Evolutionary conservation across 106 monocot species (phyloP), one percentile per base, ranked within the genome.

Genomic region (Posidonia australis): DNA sequence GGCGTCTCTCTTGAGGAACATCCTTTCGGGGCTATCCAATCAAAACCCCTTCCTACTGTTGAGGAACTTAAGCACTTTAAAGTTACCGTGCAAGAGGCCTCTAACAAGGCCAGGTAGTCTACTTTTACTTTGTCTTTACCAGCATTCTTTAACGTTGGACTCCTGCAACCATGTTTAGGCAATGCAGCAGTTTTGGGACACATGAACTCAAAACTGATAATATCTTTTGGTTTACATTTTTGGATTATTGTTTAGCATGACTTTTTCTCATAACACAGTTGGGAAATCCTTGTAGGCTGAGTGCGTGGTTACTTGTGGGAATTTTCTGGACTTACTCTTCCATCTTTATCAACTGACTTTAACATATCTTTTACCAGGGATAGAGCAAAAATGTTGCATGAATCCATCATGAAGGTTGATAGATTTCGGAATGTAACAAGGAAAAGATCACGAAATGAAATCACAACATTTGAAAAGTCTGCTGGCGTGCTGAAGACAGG

Each of bases 51-150:
- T 16, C 77, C 85, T 44, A 68, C 70, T 0, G 68, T 78, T 13
- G 88, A 88, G 53, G 92, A 93, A 61, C 58, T 93, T 12, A 93
- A 88, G 63, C 77, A 78, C 28, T 81, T 81, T 60, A 88, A 70
- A 77, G 62, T 67, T 20, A 77, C 74, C 32, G 10, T 92, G 13
- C 42, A 57, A 24, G 92, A 88, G 42, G 45, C 56, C 5, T 66
- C 67, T 52, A 54, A 46, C 17, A 83, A 55, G 48, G 88, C 88
- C 27, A 82, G 80, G 88, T 88, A 78, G 5, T 51, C 44, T 24
- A n/a, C 13, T 43, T 63, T 53, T 13, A 13, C 17, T 0, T 28
- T 26, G 21, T 26, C 11, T 46, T 54, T 20, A 49, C 7, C 7
- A 7, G 36, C 7, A 36, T 36, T 36, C 36, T 7, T 36, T 36